Evolutionary conservation across 768 basidiomycete species (phyloP).

Genomic region (Leccinum truebloodii): DNA sequence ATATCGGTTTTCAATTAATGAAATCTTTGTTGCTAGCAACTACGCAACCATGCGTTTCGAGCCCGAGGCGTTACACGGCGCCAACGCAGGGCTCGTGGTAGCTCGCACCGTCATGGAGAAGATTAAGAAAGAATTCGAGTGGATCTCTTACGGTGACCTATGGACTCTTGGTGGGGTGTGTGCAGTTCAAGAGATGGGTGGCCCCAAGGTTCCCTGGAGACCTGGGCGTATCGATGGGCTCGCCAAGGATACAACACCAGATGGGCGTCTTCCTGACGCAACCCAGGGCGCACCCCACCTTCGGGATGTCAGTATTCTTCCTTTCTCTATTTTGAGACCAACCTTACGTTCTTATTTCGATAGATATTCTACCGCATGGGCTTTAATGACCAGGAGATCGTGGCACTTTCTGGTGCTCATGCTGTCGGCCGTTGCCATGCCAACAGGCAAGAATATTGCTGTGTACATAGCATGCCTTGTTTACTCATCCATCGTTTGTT

Average conservation of each 20-base stretch:
- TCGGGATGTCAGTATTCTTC: conserved; percentile 55
- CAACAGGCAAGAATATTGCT: conserved; percentile 51
- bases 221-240: conserved; percentile 91
- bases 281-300: conserved; percentile 82
- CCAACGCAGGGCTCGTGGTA: conserved; percentile 79
- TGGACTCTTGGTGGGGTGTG: conserved; percentile 96
- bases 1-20: neutral
- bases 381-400: conserved; percentile 97
- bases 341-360: neutral
- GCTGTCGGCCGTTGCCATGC: conserved; percentile 94
- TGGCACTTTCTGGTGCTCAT: conserved; percentile 91
- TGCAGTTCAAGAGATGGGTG: conserved; percentile 91
- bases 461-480: neutral
- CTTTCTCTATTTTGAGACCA: neutral
- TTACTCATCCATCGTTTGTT: neutral
- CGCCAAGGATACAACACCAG: conserved; percentile 71
- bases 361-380: conserved; percentile 78
- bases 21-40: conserved; percentile 58
- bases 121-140: conserved; percentile 83
- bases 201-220: conserved; percentile 92
- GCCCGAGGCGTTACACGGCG: conserved; percentile 81
- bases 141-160: conserved; percentile 95
- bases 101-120: conserved; percentile 85
- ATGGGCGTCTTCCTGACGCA: conserved; percentile 90
- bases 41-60: conserved; percentile 98